phyloP scores from a whole-genome alignment of 768 basidiomycete genomes.

The Pisolithus sp. region DNA sequence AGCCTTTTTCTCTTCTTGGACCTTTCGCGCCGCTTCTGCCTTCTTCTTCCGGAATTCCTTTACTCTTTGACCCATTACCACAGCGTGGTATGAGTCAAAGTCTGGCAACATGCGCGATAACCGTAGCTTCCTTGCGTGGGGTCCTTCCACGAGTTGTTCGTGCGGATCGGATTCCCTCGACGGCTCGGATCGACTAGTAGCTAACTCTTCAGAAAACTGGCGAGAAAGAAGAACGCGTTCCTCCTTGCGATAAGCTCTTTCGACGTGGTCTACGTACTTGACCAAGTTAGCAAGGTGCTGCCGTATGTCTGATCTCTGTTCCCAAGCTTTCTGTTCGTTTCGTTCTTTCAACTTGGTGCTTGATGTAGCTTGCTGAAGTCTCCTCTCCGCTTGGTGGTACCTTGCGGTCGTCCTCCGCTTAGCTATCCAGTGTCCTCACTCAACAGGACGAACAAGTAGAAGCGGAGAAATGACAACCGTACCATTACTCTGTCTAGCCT shows the following conservation, averaged over 20 bases:
- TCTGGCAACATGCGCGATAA: constrained; percentile 67
- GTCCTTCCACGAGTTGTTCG: constrained; percentile 46
- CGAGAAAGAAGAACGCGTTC: constrained; percentile 77
- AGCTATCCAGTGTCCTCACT: neutral
- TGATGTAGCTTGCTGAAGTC: neutral
- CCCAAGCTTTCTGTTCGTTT: neutral
- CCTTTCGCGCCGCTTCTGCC: constrained; percentile 55
- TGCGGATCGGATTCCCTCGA: constrained; percentile 49
- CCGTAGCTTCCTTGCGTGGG: constrained; percentile 66
- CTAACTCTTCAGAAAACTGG: constrained; percentile 81
- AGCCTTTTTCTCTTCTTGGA: constrained; percentile 79
- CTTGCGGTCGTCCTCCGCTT: neutral
- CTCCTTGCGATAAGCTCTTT: constrained; percentile 88
- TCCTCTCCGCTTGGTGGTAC: neutral
- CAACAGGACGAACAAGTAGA: neutral
- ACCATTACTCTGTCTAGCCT: neutral
- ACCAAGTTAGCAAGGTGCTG: constrained; percentile 71
- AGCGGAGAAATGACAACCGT: neutral
- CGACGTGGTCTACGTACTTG: constrained; percentile 88
- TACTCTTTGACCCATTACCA: constrained; percentile 50
- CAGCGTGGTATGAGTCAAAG: constrained; percentile 47
- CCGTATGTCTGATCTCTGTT: neutral
- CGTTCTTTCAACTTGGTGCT: neutral
- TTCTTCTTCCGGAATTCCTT: constrained; percentile 60
- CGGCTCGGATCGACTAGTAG: constrained; percentile 62